Conservation (phyloP, 2,329 filamentous ascomycete species). For the Calonectria hawksworthii region DNA sequence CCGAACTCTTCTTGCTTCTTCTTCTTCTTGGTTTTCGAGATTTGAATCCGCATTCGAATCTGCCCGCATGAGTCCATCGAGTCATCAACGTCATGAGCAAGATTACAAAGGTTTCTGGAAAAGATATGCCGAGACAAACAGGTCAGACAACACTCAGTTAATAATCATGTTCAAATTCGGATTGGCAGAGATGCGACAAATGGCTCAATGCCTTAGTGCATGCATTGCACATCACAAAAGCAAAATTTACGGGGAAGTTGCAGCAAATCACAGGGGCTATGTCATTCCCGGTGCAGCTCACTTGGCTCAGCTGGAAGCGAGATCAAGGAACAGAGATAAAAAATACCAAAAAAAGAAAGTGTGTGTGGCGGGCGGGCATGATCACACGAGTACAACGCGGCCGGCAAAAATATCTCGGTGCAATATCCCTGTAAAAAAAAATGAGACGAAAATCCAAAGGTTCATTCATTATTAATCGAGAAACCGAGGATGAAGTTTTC, state of each 20-base stretch:
- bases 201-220: neutral
- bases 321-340: neutral
- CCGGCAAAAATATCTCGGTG: neutral
- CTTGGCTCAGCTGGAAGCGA: neutral
- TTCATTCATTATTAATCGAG: neutral
- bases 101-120: neutral
- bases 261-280: neutral
- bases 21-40: neutral
- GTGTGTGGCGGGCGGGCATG: neutral
- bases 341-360: neutral
- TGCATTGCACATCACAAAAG: neutral
- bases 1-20: neutral
- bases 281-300: neutral
- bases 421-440: neutral
- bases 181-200: neutral
- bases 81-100: neutral
- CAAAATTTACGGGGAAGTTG: neutral
- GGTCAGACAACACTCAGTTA: neutral
- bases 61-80: neutral
- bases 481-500: neutral
- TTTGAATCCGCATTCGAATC: neutral
- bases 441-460: neutral
- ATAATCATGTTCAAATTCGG: neutral
- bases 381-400: neutral
- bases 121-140: neutral